Base-by-base conservation (phyloP, 257 asterid species). In the Solanum chilense region DNA sequence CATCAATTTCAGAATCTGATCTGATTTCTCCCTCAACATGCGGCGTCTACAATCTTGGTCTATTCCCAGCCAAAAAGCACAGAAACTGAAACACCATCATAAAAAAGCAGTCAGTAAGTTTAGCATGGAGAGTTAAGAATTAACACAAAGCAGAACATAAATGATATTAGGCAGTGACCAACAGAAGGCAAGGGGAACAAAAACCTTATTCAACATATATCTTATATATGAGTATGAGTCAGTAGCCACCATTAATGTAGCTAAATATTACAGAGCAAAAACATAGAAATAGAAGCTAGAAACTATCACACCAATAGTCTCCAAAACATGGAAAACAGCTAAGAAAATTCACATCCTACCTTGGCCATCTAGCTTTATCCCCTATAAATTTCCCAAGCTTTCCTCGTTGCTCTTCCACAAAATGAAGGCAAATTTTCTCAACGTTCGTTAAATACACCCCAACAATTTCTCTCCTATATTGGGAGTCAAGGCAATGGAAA, bases 381-480 rank as follows among this genome's bases (percentile, higher is more conserved):
- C 92, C 98, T 88, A 97, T 94, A 82, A 95, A 91, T 82, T 96
- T 95, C 82, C 92, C 94, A 87, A 97, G 95, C 91, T 94, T 95
- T 89, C 89, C 88, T 42, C 98, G 90, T 58, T 94, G 90, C 68
- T 94, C 98, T 91, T 96, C 99, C 64, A 96, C 96, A 88, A 93
- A 97, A 85, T 94, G 97, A 74, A 95, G 93, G 92, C 97, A 95
- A 74, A 94, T 95, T 89, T 96, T 96, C 86, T 95, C 99, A 23
- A 97, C 99, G 86, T 97, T 95, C 83, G 96, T 93, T 90, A 95
- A 90, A 91, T 97, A 97, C 15, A 95, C 98, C 64, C 99, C 89
- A 25, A 95, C 94, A 89, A 96, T 98, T 86, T 97, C 99, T 94
- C 99, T 91, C 90, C 99, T 90, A 87, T 97, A 97, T 88, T 90